Evolutionary conservation across 1,284 basidiomycete species (phyloP).

Genomic region (Pseudozyma sp.): DNA sequence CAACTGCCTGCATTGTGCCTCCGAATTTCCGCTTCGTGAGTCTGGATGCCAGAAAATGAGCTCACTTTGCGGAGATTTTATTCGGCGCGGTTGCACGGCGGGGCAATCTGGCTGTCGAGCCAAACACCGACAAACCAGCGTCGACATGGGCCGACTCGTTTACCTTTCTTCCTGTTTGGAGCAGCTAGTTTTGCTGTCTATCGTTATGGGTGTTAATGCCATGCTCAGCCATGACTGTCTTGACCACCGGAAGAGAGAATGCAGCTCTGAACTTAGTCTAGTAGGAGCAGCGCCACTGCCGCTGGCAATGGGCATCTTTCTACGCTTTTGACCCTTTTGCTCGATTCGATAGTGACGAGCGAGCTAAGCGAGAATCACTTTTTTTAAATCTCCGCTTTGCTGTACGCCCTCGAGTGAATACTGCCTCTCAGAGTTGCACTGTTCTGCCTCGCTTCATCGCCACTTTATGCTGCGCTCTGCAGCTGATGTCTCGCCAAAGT

Average conservation of each 20-base stretch:
- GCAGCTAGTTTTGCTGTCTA: too few species aligned
- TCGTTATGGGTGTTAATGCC: too few species aligned
- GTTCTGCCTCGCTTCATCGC: slow-evolving; percentile 1
- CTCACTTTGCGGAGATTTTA: background rate
- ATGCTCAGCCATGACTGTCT: too few species aligned
- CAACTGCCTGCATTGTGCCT: background rate
- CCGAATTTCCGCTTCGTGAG: too few species aligned
- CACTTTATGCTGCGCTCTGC: too few species aligned
- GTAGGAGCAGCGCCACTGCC: too few species aligned
- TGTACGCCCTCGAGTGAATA: slow-evolving; percentile 3
- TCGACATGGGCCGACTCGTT: too few species aligned
- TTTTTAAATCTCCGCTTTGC: slow-evolving; percentile 14
- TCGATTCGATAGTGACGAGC: background rate
- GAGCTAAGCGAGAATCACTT: slow-evolving; percentile 9
- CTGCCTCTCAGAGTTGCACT: too few species aligned
- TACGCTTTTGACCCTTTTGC: background rate
- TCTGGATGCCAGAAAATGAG: background rate
- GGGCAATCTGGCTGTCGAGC: background rate
- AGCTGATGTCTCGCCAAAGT: too few species aligned
- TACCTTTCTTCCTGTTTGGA: background rate
- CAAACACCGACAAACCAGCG: background rate
- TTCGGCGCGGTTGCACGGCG: background rate
- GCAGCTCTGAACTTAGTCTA: too few species aligned
- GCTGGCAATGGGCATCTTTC: background rate
- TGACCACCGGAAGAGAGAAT: too few species aligned